These are phyloP conservation scores for Tylopilus rubrobrunneus DNA, from an alignment of 768 basidiomycete genomes.

Conservation along the genomic window DNA sequence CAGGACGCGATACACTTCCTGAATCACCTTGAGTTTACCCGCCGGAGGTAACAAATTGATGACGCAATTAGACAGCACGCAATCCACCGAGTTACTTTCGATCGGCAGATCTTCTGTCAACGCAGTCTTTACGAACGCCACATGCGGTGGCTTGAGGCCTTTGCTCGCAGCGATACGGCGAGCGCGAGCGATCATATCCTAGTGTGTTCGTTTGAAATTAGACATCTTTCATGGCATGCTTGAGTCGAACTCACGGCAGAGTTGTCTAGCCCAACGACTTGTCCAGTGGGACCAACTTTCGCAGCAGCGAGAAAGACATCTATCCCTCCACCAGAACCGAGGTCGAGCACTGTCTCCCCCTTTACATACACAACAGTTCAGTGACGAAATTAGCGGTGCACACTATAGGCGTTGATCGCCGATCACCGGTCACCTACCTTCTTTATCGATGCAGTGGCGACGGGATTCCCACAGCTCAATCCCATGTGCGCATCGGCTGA, in stretches of 20 bases:
- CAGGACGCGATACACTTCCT: constrained; percentile 47
- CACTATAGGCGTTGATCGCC: background rate
- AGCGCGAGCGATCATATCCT: constrained; percentile 53
- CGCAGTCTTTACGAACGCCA: constrained; percentile 43
- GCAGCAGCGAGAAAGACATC: constrained; percentile 52
- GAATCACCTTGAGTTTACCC: constrained; percentile 40
- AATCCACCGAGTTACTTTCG: constrained; percentile 45
- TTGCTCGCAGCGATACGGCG: constrained; percentile 41
- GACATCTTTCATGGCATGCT: background rate
- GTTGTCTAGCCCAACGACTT: constrained; percentile 52
- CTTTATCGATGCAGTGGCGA: constrained; percentile 43
- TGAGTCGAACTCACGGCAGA: constrained; percentile 36
- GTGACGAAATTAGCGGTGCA: background rate
- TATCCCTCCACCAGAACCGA: constrained; percentile 55
- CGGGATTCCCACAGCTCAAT: constrained; percentile 53
- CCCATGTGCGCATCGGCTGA: constrained; percentile 47
- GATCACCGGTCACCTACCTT: constrained; percentile 28
- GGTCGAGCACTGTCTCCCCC: constrained; percentile 56
- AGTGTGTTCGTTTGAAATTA: background rate
- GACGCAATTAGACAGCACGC: constrained; percentile 56
- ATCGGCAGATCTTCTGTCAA: constrained; percentile 47
- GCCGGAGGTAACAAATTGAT: constrained; percentile 44
- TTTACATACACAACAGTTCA: constrained; percentile 14
- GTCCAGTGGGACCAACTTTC: constrained; percentile 46
- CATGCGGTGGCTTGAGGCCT: constrained; percentile 43